phyloP scores from a whole-genome alignment of 345 rosid species.

The Corymbia maculata region DNA sequence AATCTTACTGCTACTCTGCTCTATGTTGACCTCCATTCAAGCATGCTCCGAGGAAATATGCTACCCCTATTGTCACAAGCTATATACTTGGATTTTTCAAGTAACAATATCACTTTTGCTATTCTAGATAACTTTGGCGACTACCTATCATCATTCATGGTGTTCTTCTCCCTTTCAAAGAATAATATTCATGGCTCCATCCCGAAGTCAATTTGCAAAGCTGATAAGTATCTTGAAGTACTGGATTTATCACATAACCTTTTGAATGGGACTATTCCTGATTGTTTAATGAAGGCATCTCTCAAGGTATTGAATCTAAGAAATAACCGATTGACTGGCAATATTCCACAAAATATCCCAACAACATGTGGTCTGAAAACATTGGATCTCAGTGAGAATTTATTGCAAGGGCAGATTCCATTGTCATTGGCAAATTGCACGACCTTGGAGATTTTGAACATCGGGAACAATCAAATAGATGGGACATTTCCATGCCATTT shows the following conservation, averaged over 20 bases:
- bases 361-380: constrained; percentile 11
- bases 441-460: constrained; percentile 17
- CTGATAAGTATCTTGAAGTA: neutral
- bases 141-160: accelerated
- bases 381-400: constrained; percentile 25
- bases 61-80: neutral
- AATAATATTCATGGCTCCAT: neutral
- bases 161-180: neutral
- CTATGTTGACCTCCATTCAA: constrained; percentile 1
- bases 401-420: constrained; percentile 14
- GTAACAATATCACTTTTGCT: neutral
- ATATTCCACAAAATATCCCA: constrained; percentile 7
- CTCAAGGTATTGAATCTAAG: constrained; percentile 1
- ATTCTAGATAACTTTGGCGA: neutral
- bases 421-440: constrained; percentile 17
- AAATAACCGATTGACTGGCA: neutral
- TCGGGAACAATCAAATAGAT: constrained; percentile 20
- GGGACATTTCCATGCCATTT: constrained; percentile 25
- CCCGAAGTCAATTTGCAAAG: neutral
- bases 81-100: neutral
- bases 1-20: neutral
- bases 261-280: neutral
- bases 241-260: neutral
- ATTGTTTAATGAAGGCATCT: neutral
- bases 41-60: neutral